Evolutionary conservation across 2,329 filamentous ascomycete genomes (phyloP).

Genomic region (Biscogniauxia marginata): DNA sequence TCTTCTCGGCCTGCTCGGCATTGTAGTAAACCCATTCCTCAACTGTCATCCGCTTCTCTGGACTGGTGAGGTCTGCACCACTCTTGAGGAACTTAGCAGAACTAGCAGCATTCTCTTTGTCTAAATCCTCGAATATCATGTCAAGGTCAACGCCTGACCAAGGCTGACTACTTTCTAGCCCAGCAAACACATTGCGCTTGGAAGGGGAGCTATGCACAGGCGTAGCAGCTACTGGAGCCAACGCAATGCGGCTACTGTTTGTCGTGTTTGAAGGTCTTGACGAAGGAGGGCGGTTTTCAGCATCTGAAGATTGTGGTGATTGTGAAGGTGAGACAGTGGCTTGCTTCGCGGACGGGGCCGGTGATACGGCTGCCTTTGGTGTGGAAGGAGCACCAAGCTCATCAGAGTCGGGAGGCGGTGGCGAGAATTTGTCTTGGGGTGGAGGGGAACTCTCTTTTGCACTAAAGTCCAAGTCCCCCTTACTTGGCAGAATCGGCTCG

Average conservation of each 20-base stretch:
- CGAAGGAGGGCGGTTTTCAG: constrained; percentile 75
- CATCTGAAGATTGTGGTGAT: constrained; percentile 75
- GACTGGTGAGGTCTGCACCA: constrained; percentile 63
- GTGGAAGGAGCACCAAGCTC: constrained; percentile 39
- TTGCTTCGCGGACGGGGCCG: constrained; percentile 51
- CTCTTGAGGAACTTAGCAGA: constrained; percentile 45
- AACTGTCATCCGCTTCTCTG: constrained; percentile 87
- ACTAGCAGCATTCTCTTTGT: constrained; percentile 52
- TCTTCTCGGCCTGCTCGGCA: constrained; percentile 75
- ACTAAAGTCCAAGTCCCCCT: constrained; percentile 21
- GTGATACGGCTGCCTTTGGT: constrained; percentile 41
- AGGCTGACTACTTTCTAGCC: constrained; percentile 55
- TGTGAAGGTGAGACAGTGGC: constrained; percentile 60
- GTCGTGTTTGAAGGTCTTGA: constrained; percentile 54
- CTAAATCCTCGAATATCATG: constrained; percentile 56
- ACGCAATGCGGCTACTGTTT: constrained; percentile 45
- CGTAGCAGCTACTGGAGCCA: constrained; percentile 48
- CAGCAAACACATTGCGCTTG: constrained; percentile 56
- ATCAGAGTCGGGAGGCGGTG: constrained; percentile 25
- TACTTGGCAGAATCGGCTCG: constrained; percentile 5
- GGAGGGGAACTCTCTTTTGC: constrained; percentile 11
- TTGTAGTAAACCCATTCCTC: constrained; percentile 90
- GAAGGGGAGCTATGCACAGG: constrained; percentile 58
- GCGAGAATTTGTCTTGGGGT: constrained; percentile 28
- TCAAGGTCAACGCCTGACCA: constrained; percentile 82